Percentiles rank a stretch among this genome's conserved stretches.
Conservation (phyloP, 139 green algal species). For the Closterium sp. region DNA sequence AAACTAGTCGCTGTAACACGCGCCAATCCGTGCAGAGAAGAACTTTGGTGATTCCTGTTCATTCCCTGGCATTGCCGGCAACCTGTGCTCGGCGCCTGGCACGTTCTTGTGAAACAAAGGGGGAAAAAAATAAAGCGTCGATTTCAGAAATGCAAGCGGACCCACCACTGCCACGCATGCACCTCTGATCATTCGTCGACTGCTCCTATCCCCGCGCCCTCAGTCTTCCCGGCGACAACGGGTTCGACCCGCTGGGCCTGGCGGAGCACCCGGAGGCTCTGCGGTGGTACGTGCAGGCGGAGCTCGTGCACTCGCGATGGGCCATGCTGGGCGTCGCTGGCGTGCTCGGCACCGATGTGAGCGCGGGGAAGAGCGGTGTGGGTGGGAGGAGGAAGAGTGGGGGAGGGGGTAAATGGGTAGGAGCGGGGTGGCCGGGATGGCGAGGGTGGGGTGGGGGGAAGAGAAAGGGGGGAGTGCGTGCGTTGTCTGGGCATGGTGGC, state of each 20-base stretch:
- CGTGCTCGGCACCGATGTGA: conserved; percentile 44
- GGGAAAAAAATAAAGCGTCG: no score
- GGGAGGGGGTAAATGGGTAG: not conserved
- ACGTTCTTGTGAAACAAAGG: no score
- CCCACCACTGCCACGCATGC: not conserved
- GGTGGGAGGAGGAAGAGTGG: not conserved
- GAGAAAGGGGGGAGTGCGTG: not conserved
- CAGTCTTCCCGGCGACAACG: conserved; percentile 60
- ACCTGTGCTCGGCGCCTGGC: no score
- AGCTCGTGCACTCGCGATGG: conserved; percentile 58
- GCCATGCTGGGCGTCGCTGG: conserved; percentile 58
- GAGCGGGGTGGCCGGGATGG: not conserved
- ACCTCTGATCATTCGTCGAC: not conserved
- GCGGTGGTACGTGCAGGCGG: conserved; percentile 70
- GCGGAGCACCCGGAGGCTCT: conserved; percentile 68
- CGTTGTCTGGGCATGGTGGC: not conserved
- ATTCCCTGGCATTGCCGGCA: not conserved
- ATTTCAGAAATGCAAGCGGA: not conserved
- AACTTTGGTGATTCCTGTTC: not conserved
- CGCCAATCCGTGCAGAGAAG: not conserved
- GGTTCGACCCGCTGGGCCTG: conserved; percentile 76
- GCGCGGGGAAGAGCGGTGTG: not conserved
- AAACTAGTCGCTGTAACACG: not conserved
- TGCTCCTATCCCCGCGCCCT: conserved; percentile 51
- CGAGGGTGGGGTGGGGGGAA: not conserved